phyloP scores from a whole-genome alignment of 495 filamentous ascomycete species.

The Lepraria neglecta region DNA sequence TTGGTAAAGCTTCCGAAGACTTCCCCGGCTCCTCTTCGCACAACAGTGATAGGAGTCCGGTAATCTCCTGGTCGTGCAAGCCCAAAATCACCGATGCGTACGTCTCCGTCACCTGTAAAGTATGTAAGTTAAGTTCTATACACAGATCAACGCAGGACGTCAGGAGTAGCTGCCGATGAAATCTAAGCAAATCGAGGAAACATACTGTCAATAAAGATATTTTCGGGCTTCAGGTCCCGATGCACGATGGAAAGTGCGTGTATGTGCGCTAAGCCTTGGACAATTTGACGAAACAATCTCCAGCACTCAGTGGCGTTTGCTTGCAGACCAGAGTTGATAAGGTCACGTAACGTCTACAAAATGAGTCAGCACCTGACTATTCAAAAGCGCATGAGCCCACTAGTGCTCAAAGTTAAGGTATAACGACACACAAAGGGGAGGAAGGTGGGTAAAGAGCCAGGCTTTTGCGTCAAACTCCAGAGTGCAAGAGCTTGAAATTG shows the following conservation, averaged over 20 bases:
- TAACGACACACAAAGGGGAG: too few species aligned
- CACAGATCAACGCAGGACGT: too few species aligned
- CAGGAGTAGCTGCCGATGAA: neutral
- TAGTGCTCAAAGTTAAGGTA: too few species aligned
- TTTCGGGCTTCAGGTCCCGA: conserved; percentile 95
- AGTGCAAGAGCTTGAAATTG: too few species aligned
- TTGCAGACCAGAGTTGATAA: conserved; percentile 71
- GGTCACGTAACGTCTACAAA: conserved; percentile 74
- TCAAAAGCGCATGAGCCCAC: neutral
- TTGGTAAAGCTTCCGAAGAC: conserved; percentile 61
- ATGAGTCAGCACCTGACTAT: conserved; percentile 6
- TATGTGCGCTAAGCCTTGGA: conserved; percentile 86
- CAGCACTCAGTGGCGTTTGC: conserved; percentile 71
- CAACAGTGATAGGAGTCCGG: conserved; percentile 33
- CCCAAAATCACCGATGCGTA: conserved; percentile 94
- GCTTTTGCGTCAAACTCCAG: too few species aligned
- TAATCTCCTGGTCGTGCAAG: conserved; percentile 85
- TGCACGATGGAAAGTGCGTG: conserved; percentile 91
- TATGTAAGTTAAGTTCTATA: neutral
- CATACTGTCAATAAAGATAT: conserved; percentile 78
- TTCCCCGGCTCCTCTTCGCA: conserved; percentile 33
- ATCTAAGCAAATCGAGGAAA: neutral
- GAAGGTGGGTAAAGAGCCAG: too few species aligned
- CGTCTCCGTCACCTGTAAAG: conserved; percentile 60
- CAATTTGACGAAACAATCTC: conserved; percentile 84